These are phyloP conservation scores for Panaeolus cyanescens DNA, from an alignment of 768 basidiomycete genomes.

Conservation along the genomic window DNA sequence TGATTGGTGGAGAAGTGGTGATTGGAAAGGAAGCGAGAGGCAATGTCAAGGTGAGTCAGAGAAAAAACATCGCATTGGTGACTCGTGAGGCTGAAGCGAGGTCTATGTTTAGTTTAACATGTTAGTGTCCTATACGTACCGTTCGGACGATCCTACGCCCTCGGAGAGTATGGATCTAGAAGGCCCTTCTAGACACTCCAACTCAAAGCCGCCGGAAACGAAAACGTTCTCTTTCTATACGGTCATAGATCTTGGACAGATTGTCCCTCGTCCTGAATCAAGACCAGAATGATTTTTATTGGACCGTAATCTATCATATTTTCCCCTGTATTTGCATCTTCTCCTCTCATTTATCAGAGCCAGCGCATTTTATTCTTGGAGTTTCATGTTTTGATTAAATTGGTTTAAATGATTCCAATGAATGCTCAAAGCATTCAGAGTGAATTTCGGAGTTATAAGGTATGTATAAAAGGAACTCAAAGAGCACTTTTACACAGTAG, in stretches of 20 bases:
- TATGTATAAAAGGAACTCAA: no score
- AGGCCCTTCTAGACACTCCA: constrained; percentile 36
- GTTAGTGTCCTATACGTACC: constrained; percentile 92
- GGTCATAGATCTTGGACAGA: constrained; percentile 75
- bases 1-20: constrained; percentile 87
- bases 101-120: constrained; percentile 75
- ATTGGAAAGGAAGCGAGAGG: constrained; percentile 80
- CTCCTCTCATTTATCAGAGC: background rate
- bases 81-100: background rate
- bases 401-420: no score
- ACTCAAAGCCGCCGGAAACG: constrained; percentile 62
- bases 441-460: no score
- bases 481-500: no score
- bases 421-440: no score
- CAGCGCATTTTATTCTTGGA: background rate
- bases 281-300: constrained; percentile 21
- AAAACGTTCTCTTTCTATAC: constrained; percentile 93
- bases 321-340: background rate
- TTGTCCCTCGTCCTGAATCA: constrained; percentile 61
- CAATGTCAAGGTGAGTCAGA: constrained; percentile 64
- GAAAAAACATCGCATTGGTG: background rate
- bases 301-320: background rate
- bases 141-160: constrained; percentile 80
- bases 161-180: constrained; percentile 58
- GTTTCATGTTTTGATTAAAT: background rate